Conservation (phyloP, 2,329 filamentous ascomycete species). For the Colletotrichum truncatum region DNA sequence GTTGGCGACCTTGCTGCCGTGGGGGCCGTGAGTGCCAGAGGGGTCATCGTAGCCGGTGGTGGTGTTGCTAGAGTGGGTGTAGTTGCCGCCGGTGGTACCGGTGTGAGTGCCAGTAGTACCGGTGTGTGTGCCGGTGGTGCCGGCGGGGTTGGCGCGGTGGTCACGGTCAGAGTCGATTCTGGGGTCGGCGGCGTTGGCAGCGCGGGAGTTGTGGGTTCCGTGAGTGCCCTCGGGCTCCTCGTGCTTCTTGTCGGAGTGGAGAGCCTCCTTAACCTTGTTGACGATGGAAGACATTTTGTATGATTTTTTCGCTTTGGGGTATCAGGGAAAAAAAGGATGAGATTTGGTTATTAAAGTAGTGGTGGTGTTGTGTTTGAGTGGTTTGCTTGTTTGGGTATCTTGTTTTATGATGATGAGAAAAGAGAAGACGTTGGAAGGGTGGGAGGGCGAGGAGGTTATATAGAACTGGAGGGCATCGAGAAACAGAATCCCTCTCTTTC, state of each 20-base stretch:
- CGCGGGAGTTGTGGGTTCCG: conserved; percentile 47
- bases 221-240: conserved; percentile 34
- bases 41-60: conserved; percentile 35
- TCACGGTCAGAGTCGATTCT: conserved; percentile 61
- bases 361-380: conserved; percentile 19
- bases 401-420: conserved; percentile 30
- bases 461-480: conserved; percentile 7
- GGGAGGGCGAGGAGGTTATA: conserved; percentile 29
- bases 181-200: conserved; percentile 59
- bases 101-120: conserved; percentile 25
- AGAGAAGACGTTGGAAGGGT: neutral
- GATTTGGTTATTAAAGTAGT: conserved; percentile 8
- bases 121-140: conserved; percentile 40
- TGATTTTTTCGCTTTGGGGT: conserved; percentile 30
- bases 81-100: conserved; percentile 17
- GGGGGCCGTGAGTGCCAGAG: conserved; percentile 40
- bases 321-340: conserved; percentile 5
- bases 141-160: conserved; percentile 46
- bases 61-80: conserved; percentile 34
- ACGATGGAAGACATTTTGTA: conserved; percentile 65
- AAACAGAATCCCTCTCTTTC: neutral
- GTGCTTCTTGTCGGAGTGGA: conserved; percentile 53
- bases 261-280: conserved; percentile 68
- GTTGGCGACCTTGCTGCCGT: conserved; percentile 62
- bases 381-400: conserved; percentile 28